phyloP scores from a whole-genome alignment of 495 filamentous ascomycete genomes.

The Hypoxylon intermedium region DNA sequence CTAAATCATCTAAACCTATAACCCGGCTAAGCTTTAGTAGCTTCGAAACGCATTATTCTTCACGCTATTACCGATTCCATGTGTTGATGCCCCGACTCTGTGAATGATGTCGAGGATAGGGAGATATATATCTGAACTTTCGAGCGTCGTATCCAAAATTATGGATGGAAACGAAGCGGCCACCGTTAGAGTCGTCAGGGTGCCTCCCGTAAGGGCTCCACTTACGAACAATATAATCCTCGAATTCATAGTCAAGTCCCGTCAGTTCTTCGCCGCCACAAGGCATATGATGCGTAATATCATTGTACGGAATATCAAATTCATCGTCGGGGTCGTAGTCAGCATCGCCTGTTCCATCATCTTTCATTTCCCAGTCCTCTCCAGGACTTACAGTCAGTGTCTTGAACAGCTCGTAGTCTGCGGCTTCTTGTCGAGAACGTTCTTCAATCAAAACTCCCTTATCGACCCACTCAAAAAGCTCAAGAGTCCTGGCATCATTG shows the following conservation, averaged over 20 bases:
- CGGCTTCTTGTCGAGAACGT: background rate
- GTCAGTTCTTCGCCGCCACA: background rate
- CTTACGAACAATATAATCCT: constrained; percentile 12
- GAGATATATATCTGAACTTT: background rate
- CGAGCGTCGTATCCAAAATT: constrained; percentile 19
- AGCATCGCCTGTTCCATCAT: background rate
- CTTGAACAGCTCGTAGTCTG: constrained; percentile 26
- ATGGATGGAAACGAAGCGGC: background rate
- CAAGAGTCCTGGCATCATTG: constrained; percentile 11
- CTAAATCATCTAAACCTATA: too few species aligned
- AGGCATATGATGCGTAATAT: background rate
- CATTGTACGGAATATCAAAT: background rate
- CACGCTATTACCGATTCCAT: too few species aligned
- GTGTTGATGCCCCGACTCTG: too few species aligned
- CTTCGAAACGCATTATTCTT: too few species aligned
- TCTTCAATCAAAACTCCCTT: background rate
- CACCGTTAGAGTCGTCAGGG: too few species aligned
- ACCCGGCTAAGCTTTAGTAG: too few species aligned
- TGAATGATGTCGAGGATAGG: background rate
- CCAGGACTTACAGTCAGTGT: background rate
- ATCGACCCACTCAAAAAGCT: constrained; percentile 20
- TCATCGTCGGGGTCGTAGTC: background rate
- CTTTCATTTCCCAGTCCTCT: constrained; percentile 11
- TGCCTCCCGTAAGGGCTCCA: constrained; percentile 19
- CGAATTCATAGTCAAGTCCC: background rate